A percentile compares a stretch with the other conserved stretches of the same genome.
These are phyloP conservation scores for Xylaria sp. DNA, from an alignment of 2,329 filamentous ascomycete genomes.

Conservation along the genomic window DNA sequence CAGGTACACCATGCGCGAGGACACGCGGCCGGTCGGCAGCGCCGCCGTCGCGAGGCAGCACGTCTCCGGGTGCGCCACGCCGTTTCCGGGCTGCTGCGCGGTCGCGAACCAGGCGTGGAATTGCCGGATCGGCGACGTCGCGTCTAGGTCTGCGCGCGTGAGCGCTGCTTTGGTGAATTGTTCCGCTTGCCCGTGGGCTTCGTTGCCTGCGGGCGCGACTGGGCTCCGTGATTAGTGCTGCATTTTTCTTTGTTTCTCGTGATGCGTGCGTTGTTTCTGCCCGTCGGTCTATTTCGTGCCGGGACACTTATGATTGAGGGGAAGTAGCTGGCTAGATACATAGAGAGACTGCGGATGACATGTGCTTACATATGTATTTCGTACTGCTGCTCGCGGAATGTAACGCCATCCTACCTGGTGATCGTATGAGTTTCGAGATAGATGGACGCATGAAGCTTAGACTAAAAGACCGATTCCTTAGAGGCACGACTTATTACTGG, in stretches of 20 bases:
- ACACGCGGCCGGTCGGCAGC: slow-evolving; percentile 85
- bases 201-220: slow-evolving; percentile 73
- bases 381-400: slow-evolving; percentile 42
- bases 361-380: slow-evolving; percentile 47
- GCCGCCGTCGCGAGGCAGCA: slow-evolving; percentile 86
- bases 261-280: neutral
- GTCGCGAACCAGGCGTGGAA: slow-evolving; percentile 91
- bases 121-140: slow-evolving; percentile 76
- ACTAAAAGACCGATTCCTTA: neutral
- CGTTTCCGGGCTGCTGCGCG: slow-evolving; percentile 61
- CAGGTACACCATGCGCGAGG: slow-evolving; percentile 88
- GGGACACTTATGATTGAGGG: neutral
- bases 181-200: slow-evolving; percentile 71
- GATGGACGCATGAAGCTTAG: slow-evolving; percentile 32
- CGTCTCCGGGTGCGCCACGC: slow-evolving; percentile 83
- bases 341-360: neutral
- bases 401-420: slow-evolving; percentile 44
- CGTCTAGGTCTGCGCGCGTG: slow-evolving; percentile 67
- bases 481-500: neutral
- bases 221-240: slow-evolving; percentile 18
- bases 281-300: neutral
- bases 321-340: neutral
- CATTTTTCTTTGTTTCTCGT: neutral
- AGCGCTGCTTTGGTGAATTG: slow-evolving; percentile 78
- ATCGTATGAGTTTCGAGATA: slow-evolving; percentile 29